phyloP scores from a whole-genome alignment of 257 asterid species.

The Perilla frutescens region DNA sequence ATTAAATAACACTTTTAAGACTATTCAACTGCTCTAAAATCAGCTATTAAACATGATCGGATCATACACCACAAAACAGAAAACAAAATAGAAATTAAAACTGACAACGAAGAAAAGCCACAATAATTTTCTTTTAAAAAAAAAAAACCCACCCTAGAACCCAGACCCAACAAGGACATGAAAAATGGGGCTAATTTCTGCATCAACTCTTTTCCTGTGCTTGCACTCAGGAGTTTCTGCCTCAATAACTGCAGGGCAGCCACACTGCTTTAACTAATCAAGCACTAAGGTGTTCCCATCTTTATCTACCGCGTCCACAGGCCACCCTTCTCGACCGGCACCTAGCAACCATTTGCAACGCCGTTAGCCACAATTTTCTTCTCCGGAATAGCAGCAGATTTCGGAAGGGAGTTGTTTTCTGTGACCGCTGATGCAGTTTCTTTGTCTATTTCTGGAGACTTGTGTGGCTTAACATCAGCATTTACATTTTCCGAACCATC shows the following conservation, averaged over 20 bases:
- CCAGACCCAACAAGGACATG: constrained; percentile 41
- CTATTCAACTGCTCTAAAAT: constrained; percentile 10
- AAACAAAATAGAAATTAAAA: not conserved
- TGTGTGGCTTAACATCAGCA: constrained; percentile 37
- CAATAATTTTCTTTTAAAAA: constrained; percentile 6
- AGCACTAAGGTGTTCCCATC: constrained; percentile 1
- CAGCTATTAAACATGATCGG: constrained; percentile 31
- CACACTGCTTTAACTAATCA: constrained; percentile 5
- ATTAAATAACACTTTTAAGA: not conserved
- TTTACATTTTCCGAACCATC: constrained; percentile 33
- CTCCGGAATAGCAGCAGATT: constrained; percentile 40
- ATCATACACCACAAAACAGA: constrained; percentile 19
- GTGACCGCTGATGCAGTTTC: constrained; percentile 19
- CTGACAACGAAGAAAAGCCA: constrained; percentile 16
- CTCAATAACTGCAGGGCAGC: constrained; percentile 20
- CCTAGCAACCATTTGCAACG: constrained; percentile 53
- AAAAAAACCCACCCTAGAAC: constrained; percentile 31
- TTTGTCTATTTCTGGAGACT: constrained; percentile 35
- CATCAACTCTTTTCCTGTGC: constrained; percentile 16
- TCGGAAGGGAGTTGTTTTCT: constrained; percentile 25
- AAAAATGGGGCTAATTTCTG: constrained; percentile 19
- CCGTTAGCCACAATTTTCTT: constrained; percentile 40
- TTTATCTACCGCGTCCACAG: not conserved
- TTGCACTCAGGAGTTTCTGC: constrained; percentile 28
- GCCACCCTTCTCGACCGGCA: constrained; percentile 27